A percentile compares a stretch with the other conserved stretches of the same genome.
These are phyloP conservation scores for Ichthyophthirius multifiliis DNA, from an alignment of 169 alveolate genomes.

Conservation along the genomic window DNA sequence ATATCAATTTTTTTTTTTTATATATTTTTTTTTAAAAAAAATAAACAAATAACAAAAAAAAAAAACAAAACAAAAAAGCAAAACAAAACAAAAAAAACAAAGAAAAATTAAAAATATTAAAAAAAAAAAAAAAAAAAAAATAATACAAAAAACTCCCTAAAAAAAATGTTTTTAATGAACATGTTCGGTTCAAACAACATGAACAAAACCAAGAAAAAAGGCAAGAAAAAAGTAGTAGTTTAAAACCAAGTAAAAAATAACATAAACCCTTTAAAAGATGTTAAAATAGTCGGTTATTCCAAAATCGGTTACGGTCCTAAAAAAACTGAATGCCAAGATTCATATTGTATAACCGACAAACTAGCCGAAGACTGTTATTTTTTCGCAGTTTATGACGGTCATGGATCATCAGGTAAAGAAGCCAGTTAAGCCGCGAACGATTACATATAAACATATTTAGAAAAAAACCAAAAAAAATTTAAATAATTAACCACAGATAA, in stretches of 20 bases:
- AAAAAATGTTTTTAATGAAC: constrained; percentile 31
- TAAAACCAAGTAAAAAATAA: not conserved
- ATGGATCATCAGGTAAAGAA: constrained; percentile 64
- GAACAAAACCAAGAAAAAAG: constrained; percentile 21
- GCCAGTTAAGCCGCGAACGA: constrained; percentile 53
- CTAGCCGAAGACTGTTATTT: constrained; percentile 38
- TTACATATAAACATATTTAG: constrained; percentile 40
- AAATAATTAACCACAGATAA: constrained; percentile 30
- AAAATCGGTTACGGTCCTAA: constrained; percentile 48
- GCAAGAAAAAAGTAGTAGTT: constrained; percentile 25
- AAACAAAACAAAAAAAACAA: not conserved
- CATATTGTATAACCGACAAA: constrained; percentile 36
- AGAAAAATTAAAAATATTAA: not conserved
- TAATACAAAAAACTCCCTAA: not conserved
- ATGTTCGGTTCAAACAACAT: constrained; percentile 34
- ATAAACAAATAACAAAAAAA: not conserved
- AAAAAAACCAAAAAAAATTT: constrained; percentile 46
- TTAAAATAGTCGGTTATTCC: constrained; percentile 28
- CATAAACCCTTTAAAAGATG: constrained; percentile 35
- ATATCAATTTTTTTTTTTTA: too few species aligned
- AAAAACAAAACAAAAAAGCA: not conserved
- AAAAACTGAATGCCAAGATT: constrained; percentile 45
- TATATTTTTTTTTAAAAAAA: too few species aligned
- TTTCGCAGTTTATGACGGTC: constrained; percentile 68
- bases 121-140: not conserved